Percentiles rank a stretch among this genome's conserved stretches.
These are phyloP conservation scores for Thalassiosira hispida DNA, from an alignment of 352 stramenopile species.

Conservation along the genomic window DNA sequence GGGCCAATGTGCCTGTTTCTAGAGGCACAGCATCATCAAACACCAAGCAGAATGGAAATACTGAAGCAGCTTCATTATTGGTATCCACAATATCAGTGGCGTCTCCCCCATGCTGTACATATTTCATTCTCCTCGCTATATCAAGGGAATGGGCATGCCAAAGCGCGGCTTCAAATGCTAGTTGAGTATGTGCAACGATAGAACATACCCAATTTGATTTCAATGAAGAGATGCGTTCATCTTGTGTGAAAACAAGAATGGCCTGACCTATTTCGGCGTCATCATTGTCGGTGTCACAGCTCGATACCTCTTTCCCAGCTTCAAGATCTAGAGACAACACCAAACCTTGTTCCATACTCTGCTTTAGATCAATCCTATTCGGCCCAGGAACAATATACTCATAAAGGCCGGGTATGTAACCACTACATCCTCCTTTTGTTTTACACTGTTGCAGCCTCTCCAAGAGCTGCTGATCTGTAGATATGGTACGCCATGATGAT, in stretches of 20 bases:
- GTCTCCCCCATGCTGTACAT: background rate
- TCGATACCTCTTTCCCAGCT: slow-evolving; percentile 15
- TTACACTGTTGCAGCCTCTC: slow-evolving; percentile 23
- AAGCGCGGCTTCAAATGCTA: slow-evolving; percentile 51
- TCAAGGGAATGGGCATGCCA: slow-evolving; percentile 34
- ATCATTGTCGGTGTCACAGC: background rate
- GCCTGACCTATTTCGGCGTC: slow-evolving; percentile 5
- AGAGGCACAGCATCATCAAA: slow-evolving; percentile 56
- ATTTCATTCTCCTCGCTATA: slow-evolving; percentile 29
- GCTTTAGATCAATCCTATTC: slow-evolving; percentile 37
- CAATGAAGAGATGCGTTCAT: slow-evolving; percentile 48
- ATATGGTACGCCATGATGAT: slow-evolving; percentile 35
- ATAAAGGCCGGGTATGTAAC: slow-evolving; percentile 48
- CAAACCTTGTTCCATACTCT: slow-evolving; percentile 45
- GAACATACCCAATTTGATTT: slow-evolving; percentile 56
- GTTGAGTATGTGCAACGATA: slow-evolving; percentile 39
- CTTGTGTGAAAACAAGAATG: slow-evolving; percentile 41
- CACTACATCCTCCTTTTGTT: slow-evolving; percentile 16
- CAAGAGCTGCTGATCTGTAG: slow-evolving; percentile 33
- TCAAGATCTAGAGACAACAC: slow-evolving; percentile 24
- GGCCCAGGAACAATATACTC: slow-evolving; percentile 52
- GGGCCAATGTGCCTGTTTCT: slow-evolving; percentile 22
- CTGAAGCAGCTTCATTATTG: background rate
- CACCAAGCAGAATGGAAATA: slow-evolving; percentile 47
- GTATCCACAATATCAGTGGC: background rate